Base-by-base conservation (phyloP, 2,329 filamentous ascomycete genomes). In the Nothopassalora personata region DNA sequence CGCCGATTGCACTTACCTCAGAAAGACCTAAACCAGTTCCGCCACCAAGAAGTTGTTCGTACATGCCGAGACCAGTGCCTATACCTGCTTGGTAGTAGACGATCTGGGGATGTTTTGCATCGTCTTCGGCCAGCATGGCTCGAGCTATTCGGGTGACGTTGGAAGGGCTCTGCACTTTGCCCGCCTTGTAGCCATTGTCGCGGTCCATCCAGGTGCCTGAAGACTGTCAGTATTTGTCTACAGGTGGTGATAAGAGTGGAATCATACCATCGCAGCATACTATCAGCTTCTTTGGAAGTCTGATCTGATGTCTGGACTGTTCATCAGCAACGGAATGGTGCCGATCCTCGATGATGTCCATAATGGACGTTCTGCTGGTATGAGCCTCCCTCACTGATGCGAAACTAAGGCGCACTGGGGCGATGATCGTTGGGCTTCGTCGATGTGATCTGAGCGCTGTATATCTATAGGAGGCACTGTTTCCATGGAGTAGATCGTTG, bases 71-170 rank as follows among this genome's bases (percentile, higher is more conserved):
- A 5, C 70, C 70, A 10, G 72, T 74, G 3, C 73, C 72, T 3
- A 75, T 61, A 1, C 72, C 72, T 47, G 69, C 68, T 61, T 75
- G 73, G 53, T 75, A 75, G 62, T 73, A 74, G n/a, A 73, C 71
- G 28, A 75, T 71, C 43, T 75, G 73, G 34, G 71, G 66, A 56
- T 72, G 69, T 46, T 73, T 67, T 19, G 66, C 59, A 45, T 70
- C 68, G 51, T 74, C 73, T 53, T 71, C 68, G 18, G 66, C 57
- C 53, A 65, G 65, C 59, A 74, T 70, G 6, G 72, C 72, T 56
- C 72, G 63, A 8, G 71, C 67, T 23, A 75, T 68, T 11, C 71
- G 61, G 3, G 73, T 74, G 5, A 74, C 70, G 43, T 74, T 74
- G n/a, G 70, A 68, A 18, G 72, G 72, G 30, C 65, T 70, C 46